Percentiles rank a stretch among this genome's conserved stretches.
phyloP scores from a whole-genome alignment of 495 filamentous ascomycete genomes.

The Hypoxylon trugodes region DNA sequence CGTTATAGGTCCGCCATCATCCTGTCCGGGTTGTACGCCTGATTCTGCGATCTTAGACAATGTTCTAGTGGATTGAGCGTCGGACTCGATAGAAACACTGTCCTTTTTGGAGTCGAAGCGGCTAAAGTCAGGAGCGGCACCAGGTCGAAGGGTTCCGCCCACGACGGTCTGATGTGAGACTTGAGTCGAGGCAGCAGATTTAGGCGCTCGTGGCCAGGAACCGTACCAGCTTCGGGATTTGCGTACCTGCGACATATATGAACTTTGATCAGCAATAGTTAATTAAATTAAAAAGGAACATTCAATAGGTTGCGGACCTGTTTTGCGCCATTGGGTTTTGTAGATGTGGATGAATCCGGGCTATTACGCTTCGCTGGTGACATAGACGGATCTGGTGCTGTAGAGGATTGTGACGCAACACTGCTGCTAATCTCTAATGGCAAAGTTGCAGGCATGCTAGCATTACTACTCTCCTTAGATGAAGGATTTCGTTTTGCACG shows the following conservation, averaged over 20 bases:
- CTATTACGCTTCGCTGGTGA: constrained; percentile 27
- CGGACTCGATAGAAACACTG: constrained; percentile 35
- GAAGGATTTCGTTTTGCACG: constrained; percentile 66
- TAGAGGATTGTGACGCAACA: constrained; percentile 41
- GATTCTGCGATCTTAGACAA: constrained; percentile 42
- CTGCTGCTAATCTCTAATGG: constrained; percentile 43
- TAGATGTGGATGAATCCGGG: constrained; percentile 26
- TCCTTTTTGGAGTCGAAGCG: constrained; percentile 55
- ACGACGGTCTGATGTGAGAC: constrained; percentile 81
- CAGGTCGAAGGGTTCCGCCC: constrained; percentile 57
- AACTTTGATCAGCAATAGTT: constrained; percentile 16
- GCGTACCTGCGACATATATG: constrained; percentile 51
- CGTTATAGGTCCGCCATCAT: constrained; percentile 39
- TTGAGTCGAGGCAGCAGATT: constrained; percentile 76
- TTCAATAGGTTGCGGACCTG: constrained; percentile 25
- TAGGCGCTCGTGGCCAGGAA: constrained; percentile 71
- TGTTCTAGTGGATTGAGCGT: constrained; percentile 36
- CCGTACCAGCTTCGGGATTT: constrained; percentile 71
- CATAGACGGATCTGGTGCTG: constrained; percentile 24
- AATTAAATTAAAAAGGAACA: background rate
- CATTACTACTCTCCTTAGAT: constrained; percentile 41
- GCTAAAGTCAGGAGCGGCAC: constrained; percentile 53
- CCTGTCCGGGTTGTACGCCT: constrained; percentile 26
- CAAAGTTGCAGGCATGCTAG: constrained; percentile 46
- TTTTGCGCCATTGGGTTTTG: constrained; percentile 23